Evolutionary conservation across 768 basidiomycete genomes (phyloP), one percentile per base, ranked within the genome.

Genomic region (Tylopilus vinaceipallidus): DNA sequence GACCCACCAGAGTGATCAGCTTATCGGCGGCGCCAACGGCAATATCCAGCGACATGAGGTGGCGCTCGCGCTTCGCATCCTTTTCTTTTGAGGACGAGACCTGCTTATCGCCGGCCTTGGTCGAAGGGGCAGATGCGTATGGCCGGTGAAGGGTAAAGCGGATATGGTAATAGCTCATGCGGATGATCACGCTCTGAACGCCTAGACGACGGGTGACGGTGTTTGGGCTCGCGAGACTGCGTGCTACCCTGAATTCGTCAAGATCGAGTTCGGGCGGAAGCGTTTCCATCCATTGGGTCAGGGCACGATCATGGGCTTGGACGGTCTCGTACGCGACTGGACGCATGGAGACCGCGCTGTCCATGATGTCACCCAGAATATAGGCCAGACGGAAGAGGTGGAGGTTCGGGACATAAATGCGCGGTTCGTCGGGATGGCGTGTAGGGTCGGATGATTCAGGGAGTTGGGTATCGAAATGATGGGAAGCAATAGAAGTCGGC

Each of bases 101-200:
- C n/a, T 61, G 61, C 47, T 66, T 68, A 52, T 62, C 64, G 5
- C 42, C n/a, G 12, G 3, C 9, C 39, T 63, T 67, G 22, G 42
- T 42, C 6, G 71, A 61, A 57, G 54, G 58, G 14, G 57, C 41
- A 8, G 67, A 60, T 27, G 84, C 84, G 62, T 87, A 89, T 9
- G 90, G 88, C 17, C 90, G 76, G 64, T 92, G 88, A 36, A 92
- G 79, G 24, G 87, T 86, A 63, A 92, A 90, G 41, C 90, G 87
- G 56, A 91, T 87, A 65, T 91, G 88, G 60, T 86, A 81, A 67
- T 82, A 89, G 36, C 85, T 83, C 3, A 82, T 82, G 47, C 86
- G 83, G 52, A 89, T 80, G 60, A 89, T 86, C 35, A 91, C 83
- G 63, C 87, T 87, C 64, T 91, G 88, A 14, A 91, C 86, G 27